phyloP scores from a whole-genome alignment of 768 basidiomycete species.

The Psilocybe cyanescens region DNA sequence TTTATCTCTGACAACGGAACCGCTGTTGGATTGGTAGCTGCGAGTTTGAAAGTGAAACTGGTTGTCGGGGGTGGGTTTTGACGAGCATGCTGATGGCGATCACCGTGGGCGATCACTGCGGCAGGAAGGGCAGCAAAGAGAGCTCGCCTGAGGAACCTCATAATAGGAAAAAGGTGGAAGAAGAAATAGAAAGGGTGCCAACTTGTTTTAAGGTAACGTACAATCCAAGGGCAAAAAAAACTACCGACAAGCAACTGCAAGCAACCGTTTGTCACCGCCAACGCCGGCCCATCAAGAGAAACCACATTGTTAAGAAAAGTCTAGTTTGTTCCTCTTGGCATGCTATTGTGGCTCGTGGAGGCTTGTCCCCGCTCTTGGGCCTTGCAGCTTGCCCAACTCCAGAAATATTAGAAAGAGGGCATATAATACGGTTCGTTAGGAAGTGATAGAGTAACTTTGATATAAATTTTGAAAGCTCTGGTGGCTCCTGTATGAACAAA shows the following conservation, averaged over 20 bases:
- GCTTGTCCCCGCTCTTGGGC: too few relatives aligned
- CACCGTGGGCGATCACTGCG: slow-evolving; percentile 42
- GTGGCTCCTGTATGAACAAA: too few relatives aligned
- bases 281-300: background rate
- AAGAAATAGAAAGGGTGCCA: slow-evolving; percentile 10
- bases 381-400: too few relatives aligned
- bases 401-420: too few relatives aligned
- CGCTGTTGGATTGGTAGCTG: slow-evolving; percentile 62
- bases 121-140: slow-evolving; percentile 40
- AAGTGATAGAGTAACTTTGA: too few relatives aligned
- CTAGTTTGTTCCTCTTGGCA: background rate
- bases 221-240: background rate
- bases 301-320: background rate
- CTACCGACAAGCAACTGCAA: background rate
- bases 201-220: background rate
- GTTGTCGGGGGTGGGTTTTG: slow-evolving; percentile 18
- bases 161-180: slow-evolving; percentile 24
- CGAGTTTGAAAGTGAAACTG: slow-evolving; percentile 4
- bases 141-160: slow-evolving; percentile 37
- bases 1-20: slow-evolving; percentile 56
- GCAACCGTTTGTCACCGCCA: background rate
- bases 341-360: too few relatives aligned
- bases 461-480: too few relatives aligned
- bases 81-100: slow-evolving; percentile 28
- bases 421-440: too few relatives aligned